Base-by-base conservation (phyloP, 2,329 filamentous ascomycete species). In the Cladosporium sp. region DNA sequence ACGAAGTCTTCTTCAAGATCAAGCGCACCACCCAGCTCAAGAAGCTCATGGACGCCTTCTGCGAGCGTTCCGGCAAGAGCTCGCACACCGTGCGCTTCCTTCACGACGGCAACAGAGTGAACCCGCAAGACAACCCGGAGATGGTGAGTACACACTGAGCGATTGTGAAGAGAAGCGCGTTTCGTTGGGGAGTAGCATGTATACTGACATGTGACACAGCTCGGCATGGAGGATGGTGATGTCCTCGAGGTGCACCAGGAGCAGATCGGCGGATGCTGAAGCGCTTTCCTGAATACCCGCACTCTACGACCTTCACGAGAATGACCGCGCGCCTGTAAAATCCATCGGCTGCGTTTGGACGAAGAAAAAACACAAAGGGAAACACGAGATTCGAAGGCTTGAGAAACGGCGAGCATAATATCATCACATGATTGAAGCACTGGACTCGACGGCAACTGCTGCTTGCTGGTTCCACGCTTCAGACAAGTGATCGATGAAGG, bases 1-100 rank as follows among this genome's bases (percentile, higher is more conserved):
- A 99, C 70, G 93, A 99, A 69, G 92, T 99, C 63, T 99, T 97
- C 72, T 99, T 99, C 79, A 99, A 99, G 79, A 99, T 99, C 76
- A 99, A 99, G 85, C 83, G 91, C 32, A 90, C 86, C 18, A 99
- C 93, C 1, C 88, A 90, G 69, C 82, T 99, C 1, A 93, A 96
- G 75, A 99, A 99, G 78, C 79, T 99, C 50, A 99, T 99, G 93
- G 86, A 89, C 55, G 93, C 93, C 17, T 99, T 97, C 71, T 99
- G 93, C 71, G 92, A 97, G 60, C 83, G 93, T 19, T 91, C 96
- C 69, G 93, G 93, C 62, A 97, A 97, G 77, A 83, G 85, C 29
- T 75, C 85, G 6, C 82, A 77, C 29, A 92, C 88, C 4, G 92
- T 97, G 41, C 86, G 93, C 24, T 99, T 99, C 71, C 78, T 99